A percentile compares a stretch with the other conserved stretches of the same genome.
Conservation (phyloP, 2,329 filamentous ascomycete genomes). For the Xylaria sp. region DNA sequence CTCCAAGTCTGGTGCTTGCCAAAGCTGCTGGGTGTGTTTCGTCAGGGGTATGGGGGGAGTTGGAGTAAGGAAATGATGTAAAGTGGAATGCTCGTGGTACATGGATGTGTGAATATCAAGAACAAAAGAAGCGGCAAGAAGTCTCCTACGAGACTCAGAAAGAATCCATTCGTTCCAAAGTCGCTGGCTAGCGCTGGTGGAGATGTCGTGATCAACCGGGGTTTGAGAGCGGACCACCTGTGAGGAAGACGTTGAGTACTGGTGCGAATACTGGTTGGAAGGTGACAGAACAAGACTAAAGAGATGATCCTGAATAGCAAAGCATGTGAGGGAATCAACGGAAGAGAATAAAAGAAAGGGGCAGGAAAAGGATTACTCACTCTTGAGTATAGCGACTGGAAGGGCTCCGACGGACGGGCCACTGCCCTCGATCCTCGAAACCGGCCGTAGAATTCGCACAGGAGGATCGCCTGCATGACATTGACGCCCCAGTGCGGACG, state of each 20-base stretch:
- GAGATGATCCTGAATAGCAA: slow-evolving; percentile 50
- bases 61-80: slow-evolving; percentile 51
- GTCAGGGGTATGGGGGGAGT: slow-evolving; percentile 60
- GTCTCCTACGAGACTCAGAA: slow-evolving; percentile 62
- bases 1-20: slow-evolving; percentile 59
- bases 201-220: slow-evolving; percentile 40
- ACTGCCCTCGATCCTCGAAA: slow-evolving; percentile 64
- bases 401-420: slow-evolving; percentile 60
- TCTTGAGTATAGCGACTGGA: slow-evolving; percentile 64
- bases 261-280: slow-evolving; percentile 46
- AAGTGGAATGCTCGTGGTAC: slow-evolving; percentile 63
- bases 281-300: slow-evolving; percentile 51
- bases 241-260: slow-evolving; percentile 52
- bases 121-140: slow-evolving; percentile 67
- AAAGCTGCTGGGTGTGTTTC: slow-evolving; percentile 58
- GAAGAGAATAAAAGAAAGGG: slow-evolving; percentile 39
- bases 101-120: slow-evolving; percentile 66
- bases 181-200: slow-evolving; percentile 46
- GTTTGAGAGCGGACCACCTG: slow-evolving; percentile 55
- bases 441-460: slow-evolving; percentile 66
- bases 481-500: slow-evolving; percentile 61
- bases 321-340: slow-evolving; percentile 49
- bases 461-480: slow-evolving; percentile 64
- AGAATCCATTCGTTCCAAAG: slow-evolving; percentile 66
- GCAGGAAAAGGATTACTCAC: slow-evolving; percentile 58